Evolutionary conservation across 2,329 filamentous ascomycete species (phyloP), one percentile per base, ranked within the genome.

Genomic region (Cladophialophora exuberans): DNA sequence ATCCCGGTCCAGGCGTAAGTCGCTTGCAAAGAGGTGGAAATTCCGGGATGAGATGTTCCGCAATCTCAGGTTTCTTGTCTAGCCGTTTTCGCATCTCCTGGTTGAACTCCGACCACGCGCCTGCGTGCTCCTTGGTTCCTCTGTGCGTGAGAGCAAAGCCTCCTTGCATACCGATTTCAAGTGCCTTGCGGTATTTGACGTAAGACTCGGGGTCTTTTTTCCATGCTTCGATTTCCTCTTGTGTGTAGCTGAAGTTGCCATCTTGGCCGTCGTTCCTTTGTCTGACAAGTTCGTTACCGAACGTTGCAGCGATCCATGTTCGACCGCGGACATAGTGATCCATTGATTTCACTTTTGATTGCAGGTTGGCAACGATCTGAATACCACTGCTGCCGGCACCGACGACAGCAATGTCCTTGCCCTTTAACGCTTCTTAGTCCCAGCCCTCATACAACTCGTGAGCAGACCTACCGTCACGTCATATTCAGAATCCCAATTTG

Each of bases 1-100:
- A 79, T 1, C 75, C 74, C 0, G 73, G 71, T 0, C 75, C 76
- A 0, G 76, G 76, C 1, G 74, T 77, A 13, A 77, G 65, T 11
- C 76, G 72, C 42, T 74, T 70, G 56, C 75, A 77, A 7, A 69
- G 67, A 6, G 73, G 69, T 4, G 71, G 68, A 41, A 74, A 77
- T 3, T 68, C 61, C 1, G 76, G 75, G 2, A 76, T 60, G 1
- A 78, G 62, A 56, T 73, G 31, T 15, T 70, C 67, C 9, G 66
- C 41, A 0, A 74, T 59, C 20, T 70, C 70, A 1, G 69, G 69
- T 49, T 71, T 73, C 13, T 66, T 68, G 3, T 44, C 41, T 33
- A 67, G 46, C 17, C 58, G 58, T 10, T 56, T 47, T 25, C 51
- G 30, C 65, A 66, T 67, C 13, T 57, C 57, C 30, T 53, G 42